These are phyloP conservation scores for Hibiscus syriacus DNA, from an alignment of 345 rosid species.

Conservation along the genomic window DNA sequence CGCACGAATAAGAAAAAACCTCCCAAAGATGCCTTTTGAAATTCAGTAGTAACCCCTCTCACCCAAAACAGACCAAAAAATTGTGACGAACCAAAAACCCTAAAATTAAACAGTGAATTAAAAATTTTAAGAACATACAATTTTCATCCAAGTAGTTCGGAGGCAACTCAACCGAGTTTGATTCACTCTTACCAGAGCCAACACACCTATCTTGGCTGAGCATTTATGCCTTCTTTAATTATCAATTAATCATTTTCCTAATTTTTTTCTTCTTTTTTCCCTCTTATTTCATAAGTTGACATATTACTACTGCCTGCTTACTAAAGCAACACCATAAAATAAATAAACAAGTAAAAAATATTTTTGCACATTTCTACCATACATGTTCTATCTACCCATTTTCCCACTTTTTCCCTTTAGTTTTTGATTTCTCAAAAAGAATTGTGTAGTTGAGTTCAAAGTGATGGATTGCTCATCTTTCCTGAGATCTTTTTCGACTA, in stretches of 20 bases:
- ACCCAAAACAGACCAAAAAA: too few relatives aligned
- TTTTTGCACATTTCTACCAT: neutral
- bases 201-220: conserved; percentile 29
- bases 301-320: neutral
- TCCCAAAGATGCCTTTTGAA: too few relatives aligned
- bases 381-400: neutral
- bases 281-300: neutral
- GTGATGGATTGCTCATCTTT: neutral
- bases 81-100: too few relatives aligned
- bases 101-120: conserved; percentile 2
- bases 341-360: neutral
- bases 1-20: too few relatives aligned
- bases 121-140: conserved; percentile 37
- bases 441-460: neutral
- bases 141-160: conserved; percentile 45
- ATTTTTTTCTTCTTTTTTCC: neutral
- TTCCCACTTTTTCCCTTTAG: neutral
- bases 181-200: conserved; percentile 37
- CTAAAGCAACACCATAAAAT: neutral
- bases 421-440: neutral
- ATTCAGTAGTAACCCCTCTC: too few relatives aligned
- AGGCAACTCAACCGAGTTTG: conserved; percentile 47
- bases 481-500: neutral
- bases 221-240: neutral
- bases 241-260: neutral